phyloP scores from a whole-genome alignment of 441 rosid species.

The Gossypium lobatum region DNA sequence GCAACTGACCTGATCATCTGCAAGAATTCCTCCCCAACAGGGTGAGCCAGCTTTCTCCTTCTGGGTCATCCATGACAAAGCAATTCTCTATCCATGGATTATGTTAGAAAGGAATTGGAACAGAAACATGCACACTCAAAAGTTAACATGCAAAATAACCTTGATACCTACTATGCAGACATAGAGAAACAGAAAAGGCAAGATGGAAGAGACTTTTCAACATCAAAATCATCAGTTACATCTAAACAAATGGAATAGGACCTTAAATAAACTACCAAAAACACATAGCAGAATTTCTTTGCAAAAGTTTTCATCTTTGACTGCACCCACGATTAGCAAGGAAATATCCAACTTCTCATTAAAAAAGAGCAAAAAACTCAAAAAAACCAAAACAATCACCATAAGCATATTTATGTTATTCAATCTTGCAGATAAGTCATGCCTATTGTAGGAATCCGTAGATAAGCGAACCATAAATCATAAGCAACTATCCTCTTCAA shows the following conservation, averaged over 20 bases:
- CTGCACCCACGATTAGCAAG: background rate
- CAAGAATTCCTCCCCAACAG: constrained; percentile 96
- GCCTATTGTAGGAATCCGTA: background rate
- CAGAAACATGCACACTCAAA: background rate
- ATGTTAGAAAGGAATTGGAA: background rate
- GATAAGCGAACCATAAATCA: background rate
- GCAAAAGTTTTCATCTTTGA: background rate
- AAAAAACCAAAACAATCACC: background rate
- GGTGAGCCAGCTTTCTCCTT: constrained; percentile 63
- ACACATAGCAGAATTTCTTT: background rate
- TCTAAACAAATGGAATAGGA: background rate
- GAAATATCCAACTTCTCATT: background rate
- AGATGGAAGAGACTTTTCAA: background rate
- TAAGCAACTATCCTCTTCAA: background rate
- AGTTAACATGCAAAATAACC: background rate
- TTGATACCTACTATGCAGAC: background rate
- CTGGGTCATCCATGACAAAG: constrained; percentile 94
- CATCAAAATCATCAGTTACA: background rate
- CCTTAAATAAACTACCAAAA: background rate
- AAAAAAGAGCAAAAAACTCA: background rate
- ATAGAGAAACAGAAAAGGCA: background rate
- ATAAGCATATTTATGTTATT: background rate
- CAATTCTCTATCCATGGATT: constrained; percentile 68
- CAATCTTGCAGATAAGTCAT: background rate
- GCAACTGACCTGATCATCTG: constrained; percentile 86